Evolutionary conservation across 164 flowering plant genomes (phyloP).

Genomic region (Macadamia integrifolia): DNA sequence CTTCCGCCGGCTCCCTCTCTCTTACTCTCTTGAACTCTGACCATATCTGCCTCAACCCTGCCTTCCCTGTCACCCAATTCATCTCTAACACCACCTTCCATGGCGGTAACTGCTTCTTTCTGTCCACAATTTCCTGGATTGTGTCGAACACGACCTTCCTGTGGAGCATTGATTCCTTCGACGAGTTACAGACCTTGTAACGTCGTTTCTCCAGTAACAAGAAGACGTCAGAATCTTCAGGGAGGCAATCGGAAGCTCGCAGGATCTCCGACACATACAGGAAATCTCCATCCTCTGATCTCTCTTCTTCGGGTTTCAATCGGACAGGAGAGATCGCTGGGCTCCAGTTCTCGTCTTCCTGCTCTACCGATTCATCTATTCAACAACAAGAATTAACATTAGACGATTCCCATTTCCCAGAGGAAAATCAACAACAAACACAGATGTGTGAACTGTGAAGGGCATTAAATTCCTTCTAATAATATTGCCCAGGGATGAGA

Average conservation of each 20-base stretch:
- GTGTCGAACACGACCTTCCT: slow-evolving; percentile 70
- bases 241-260: slow-evolving; percentile 25
- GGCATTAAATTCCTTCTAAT: too few species aligned
- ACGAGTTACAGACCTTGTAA: slow-evolving; percentile 30
- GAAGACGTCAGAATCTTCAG: not conserved
- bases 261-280: slow-evolving; percentile 65
- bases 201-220: slow-evolving; percentile 60
- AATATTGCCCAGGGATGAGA: too few species aligned
- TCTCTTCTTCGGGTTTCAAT: slow-evolving; percentile 16
- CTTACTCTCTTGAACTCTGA: slow-evolving; percentile 46
- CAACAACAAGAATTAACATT: not conserved
- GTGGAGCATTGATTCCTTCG: slow-evolving; percentile 40
- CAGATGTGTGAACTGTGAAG: not conserved
- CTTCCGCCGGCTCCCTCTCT: slow-evolving; percentile 42
- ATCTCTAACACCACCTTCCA: slow-evolving; percentile 43
- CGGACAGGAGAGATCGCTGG: slow-evolving; percentile 14
- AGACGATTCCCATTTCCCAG: too few species aligned
- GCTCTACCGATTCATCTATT: slow-evolving; percentile 16
- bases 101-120: slow-evolving; percentile 46
- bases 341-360: slow-evolving; percentile 45
- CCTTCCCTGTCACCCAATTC: slow-evolving; percentile 5
- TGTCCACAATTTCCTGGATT: slow-evolving; percentile 48
- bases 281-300: slow-evolving; percentile 43
- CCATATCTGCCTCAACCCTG: slow-evolving; percentile 43
- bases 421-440: not conserved